phyloP scores from a whole-genome alignment of 2,329 filamentous ascomycete genomes.

The Parascedosporium putredinis region DNA sequence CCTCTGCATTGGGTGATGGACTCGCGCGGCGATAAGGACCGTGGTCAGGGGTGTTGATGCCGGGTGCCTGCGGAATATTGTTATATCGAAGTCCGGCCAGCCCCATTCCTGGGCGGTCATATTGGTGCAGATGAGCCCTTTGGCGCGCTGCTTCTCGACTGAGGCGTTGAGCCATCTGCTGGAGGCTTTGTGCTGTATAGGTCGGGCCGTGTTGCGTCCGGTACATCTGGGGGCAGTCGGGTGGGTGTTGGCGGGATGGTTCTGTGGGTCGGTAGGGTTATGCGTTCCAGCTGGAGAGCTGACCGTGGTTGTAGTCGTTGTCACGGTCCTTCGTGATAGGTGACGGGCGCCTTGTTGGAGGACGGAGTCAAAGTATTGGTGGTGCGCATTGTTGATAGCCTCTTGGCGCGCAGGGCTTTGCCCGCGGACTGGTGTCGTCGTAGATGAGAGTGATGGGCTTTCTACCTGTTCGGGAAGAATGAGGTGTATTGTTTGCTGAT shows the following conservation, averaged over 20 bases:
- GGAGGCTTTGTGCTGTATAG: constrained; percentile 5
- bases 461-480: constrained; percentile 34
- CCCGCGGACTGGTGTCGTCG: constrained; percentile 16
- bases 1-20: background rate
- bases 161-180: constrained; percentile 7
- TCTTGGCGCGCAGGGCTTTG: constrained; percentile 18
- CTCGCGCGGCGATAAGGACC: constrained; percentile 3
- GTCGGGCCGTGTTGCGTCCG: constrained; percentile 7
- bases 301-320: constrained; percentile 9
- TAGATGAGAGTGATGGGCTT: constrained; percentile 13
- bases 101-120: background rate
- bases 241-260: constrained; percentile 11
- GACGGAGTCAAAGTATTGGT: constrained; percentile 10
- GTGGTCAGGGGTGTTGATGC: background rate
- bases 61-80: background rate
- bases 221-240: constrained; percentile 14
- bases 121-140: constrained; percentile 5
- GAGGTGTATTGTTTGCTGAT: constrained; percentile 43
- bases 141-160: constrained; percentile 6
- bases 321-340: constrained; percentile 9
- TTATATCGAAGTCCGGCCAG: background rate
- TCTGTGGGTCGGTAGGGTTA: background rate
- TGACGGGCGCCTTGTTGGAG: constrained; percentile 6
- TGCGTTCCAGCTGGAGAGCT: background rate
- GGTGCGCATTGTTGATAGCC: constrained; percentile 15